phyloP scores from a whole-genome alignment of 208 protist species.

The Leishmania turanica region DNA sequence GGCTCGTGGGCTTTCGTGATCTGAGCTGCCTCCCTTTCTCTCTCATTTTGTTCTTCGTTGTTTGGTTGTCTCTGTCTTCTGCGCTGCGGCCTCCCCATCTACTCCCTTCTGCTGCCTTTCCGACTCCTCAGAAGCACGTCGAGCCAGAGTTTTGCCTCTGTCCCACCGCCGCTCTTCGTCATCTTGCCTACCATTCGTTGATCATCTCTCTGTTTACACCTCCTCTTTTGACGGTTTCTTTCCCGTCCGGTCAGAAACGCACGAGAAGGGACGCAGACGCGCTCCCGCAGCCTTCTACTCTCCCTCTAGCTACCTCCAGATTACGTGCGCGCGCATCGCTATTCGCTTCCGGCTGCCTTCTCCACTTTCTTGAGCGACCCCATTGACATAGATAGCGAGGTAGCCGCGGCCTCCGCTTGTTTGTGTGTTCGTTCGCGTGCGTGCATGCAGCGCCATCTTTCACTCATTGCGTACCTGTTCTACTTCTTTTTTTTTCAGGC shows the following conservation, averaged over 20 bases:
- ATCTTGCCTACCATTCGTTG: not conserved
- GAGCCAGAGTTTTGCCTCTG: not conserved
- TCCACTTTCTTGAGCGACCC: not conserved
- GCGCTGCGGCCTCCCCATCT: not conserved
- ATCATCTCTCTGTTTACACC: not conserved
- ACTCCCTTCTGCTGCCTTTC: not conserved
- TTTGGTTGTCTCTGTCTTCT: not conserved
- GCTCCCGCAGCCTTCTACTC: not conserved
- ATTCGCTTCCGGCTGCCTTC: conserved; percentile 2
- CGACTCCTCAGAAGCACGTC: not conserved
- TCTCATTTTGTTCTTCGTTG: not conserved
- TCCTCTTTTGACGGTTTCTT: not conserved
- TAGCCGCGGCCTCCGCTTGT: not conserved
- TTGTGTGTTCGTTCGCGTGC: not conserved
- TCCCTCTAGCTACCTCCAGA: not conserved
- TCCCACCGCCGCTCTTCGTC: not conserved
- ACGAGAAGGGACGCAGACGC: not conserved
- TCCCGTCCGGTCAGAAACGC: not conserved
- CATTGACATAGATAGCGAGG: not conserved
- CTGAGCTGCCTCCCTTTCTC: not conserved
- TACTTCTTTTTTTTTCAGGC: not conserved
- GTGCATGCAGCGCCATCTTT: not conserved
- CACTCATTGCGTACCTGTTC: not conserved
- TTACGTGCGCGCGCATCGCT: not conserved
- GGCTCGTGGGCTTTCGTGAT: not conserved